Percentiles rank a stretch among this genome's conserved stretches.
Evolutionary conservation across 2,329 filamentous ascomycete genomes (phyloP).

Genomic region (Hawksworthiomyces lignivorus): DNA sequence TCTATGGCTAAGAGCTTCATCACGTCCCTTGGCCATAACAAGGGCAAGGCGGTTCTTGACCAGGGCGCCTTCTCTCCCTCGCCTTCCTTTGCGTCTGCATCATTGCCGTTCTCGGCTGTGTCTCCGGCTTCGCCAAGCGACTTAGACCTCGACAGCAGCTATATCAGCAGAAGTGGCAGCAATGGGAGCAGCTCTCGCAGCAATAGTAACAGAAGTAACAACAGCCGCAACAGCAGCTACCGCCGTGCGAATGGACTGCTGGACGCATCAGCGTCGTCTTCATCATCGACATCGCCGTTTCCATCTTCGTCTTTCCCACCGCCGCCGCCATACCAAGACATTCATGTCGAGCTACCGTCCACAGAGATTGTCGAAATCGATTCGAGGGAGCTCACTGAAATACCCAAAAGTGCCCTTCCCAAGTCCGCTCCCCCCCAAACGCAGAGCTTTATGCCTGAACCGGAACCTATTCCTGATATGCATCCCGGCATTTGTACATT

Average conservation of each 20-base stretch:
- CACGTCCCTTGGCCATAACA: conserved; percentile 42
- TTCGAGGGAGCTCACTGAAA: conserved; percentile 32
- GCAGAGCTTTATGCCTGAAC: neutral
- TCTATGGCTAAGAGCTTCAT: conserved; percentile 48
- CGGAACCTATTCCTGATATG: conserved; percentile 3
- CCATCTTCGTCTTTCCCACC: conserved; percentile 24
- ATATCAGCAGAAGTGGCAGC: conserved; percentile 9
- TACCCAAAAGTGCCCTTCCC: no score
- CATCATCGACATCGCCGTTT: conserved; percentile 2
- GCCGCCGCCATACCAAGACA: conserved; percentile 38
- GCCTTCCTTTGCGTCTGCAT: neutral
- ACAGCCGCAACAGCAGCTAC: conserved; percentile 6
- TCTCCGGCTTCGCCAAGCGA: conserved; percentile 1
- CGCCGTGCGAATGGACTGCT: neutral
- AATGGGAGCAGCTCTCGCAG: neutral
- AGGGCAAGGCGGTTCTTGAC: conserved; percentile 22
- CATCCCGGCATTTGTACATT: conserved; percentile 13
- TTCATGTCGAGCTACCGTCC: conserved; percentile 36
- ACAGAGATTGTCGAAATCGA: conserved; percentile 47
- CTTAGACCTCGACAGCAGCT: conserved; percentile 10
- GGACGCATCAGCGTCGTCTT: neutral
- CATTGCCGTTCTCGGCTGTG: neutral
- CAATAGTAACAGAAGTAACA: neutral
- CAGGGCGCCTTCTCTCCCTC: conserved; percentile 3
- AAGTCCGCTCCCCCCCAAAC: no score